Evolutionary conservation across 2,329 filamentous ascomycete species (phyloP), one percentile per base, ranked within the genome.

Genomic region (Fusarium foetens): DNA sequence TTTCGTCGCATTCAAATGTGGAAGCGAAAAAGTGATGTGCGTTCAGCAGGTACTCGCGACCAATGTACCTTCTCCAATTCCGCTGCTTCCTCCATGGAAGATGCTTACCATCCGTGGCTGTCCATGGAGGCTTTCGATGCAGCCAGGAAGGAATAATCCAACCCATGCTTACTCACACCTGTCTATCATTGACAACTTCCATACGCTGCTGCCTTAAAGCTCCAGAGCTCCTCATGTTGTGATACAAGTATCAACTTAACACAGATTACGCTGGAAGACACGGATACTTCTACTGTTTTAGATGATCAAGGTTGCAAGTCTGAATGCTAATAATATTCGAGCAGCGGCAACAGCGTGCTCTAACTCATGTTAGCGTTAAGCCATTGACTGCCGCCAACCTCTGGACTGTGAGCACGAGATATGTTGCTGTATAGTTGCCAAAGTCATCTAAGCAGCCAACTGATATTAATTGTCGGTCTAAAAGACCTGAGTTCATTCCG

Each of bases 301-400:
- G 42, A 54, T 71, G 38, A 68, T 58, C 55, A 42, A 64, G 46
- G 27, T 52, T 66, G 48, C 57, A 67, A 25, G 39, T 62, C 48
- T 53, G 31, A 17, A 29, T 59, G 25, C 41, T 51, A 52, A 36
- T 43, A 49, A 31, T 29, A 29, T 55, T 49, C 49, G 35, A 71
- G 46, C 51, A 51, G 71, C 51, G 48, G 63, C 48, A 68, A 68
- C 48, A 70, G 66, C 63, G 55, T 70, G 68, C 48, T 63, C 48
- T 36, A 52, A 41, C 25, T 71, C 43, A 39, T 38, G 29, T 59
- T 64, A 48, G 54, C 46, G 45, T 51, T 23, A 35, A 59, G 38
- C 42, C 58, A 62, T 53, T 36, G 35, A 52, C 54, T 55, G 52
- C 62, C 58, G 33, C 41, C 51, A 72, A 43, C 64, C 21, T 46